A percentile compares a stretch with the other conserved stretches of the same genome.
These are phyloP conservation scores for Aspergillus bombycis DNA, from an alignment of 2,329 filamentous ascomycete species.

Conservation along the genomic window DNA sequence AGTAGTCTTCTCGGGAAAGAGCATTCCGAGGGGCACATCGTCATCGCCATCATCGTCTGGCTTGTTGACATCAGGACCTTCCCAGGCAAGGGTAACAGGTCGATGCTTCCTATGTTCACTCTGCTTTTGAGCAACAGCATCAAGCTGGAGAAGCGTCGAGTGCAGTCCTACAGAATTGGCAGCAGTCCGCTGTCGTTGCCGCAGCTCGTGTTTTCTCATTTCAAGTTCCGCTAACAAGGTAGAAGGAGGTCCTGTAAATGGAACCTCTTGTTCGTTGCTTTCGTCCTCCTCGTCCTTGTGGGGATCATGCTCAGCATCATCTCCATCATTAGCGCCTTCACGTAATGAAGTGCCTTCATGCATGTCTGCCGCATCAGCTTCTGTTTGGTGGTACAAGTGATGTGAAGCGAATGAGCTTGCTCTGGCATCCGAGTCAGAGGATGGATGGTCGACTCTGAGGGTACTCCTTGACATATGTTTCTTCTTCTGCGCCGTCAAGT, in stretches of 20 bases:
- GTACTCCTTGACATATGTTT: constrained; percentile 35
- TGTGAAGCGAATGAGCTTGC: constrained; percentile 17
- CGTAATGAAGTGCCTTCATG: constrained; percentile 25
- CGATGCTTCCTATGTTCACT: constrained; percentile 70
- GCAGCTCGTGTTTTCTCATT: constrained; percentile 85
- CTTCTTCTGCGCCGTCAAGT: constrained; percentile 31
- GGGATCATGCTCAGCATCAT: constrained; percentile 17
- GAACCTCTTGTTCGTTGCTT: constrained; percentile 48
- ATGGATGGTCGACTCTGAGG: constrained; percentile 25
- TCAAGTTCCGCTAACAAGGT: constrained; percentile 92
- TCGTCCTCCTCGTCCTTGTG: constrained; percentile 31
- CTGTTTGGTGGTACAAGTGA: constrained; percentile 17
- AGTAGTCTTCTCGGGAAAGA: constrained; percentile 61
- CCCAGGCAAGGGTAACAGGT: constrained; percentile 88
- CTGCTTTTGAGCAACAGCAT: constrained; percentile 85
- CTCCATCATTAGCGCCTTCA: constrained; percentile 16
- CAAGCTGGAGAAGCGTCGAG: constrained; percentile 85
- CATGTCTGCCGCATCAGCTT: constrained; percentile 24
- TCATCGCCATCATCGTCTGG: constrained; percentile 67
- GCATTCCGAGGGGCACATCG: constrained; percentile 83
- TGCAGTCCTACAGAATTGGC: constrained; percentile 79
- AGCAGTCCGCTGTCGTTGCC: constrained; percentile 72
- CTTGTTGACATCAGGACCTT: constrained; percentile 54
- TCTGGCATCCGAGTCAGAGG: constrained; percentile 22
- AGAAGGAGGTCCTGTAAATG: constrained; percentile 74